Conservation (phyloP, 352 stramenopile species). For the Phytophthora pistaciae region DNA sequence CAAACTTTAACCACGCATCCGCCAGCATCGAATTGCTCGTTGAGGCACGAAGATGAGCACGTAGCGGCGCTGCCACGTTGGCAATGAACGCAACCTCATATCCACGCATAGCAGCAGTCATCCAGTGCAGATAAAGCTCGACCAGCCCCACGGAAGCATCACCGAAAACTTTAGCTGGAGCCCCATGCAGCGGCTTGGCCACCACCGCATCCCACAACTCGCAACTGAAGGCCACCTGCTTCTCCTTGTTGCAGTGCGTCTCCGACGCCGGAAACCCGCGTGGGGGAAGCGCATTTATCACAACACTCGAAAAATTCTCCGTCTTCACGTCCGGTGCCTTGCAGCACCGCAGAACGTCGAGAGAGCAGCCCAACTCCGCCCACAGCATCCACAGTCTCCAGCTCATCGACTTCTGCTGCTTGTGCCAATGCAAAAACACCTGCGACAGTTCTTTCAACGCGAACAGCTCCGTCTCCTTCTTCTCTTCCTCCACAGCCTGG, state of each 20-base stretch:
- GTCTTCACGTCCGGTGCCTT: background rate
- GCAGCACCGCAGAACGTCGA: slow-evolving; percentile 28
- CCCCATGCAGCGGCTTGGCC: slow-evolving; percentile 23
- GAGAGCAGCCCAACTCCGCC: slow-evolving; percentile 35
- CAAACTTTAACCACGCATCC: slow-evolving; percentile 26
- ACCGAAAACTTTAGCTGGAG: background rate
- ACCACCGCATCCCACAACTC: slow-evolving; percentile 39
- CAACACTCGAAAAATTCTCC: slow-evolving; percentile 2
- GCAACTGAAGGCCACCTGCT: slow-evolving; percentile 30
- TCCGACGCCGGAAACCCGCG: slow-evolving; percentile 18
- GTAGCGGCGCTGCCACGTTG: slow-evolving; percentile 33
- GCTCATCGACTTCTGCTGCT: slow-evolving; percentile 23
- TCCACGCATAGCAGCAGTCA: slow-evolving; percentile 36
- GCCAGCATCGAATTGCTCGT: slow-evolving; percentile 11
- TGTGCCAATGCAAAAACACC: slow-evolving; percentile 36
- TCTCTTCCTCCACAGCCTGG: slow-evolving; percentile 8
- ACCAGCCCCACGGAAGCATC: slow-evolving; percentile 17
- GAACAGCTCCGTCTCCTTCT: background rate
- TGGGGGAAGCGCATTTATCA: slow-evolving; percentile 13
- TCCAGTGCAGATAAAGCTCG: slow-evolving; percentile 40
- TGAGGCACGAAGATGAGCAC: slow-evolving; percentile 23
- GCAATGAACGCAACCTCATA: slow-evolving; percentile 47
- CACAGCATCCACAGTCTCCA: slow-evolving; percentile 40
- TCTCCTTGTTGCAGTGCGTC: slow-evolving; percentile 30
- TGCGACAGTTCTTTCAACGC: slow-evolving; percentile 11